Evolutionary conservation across 345 rosid genomes (phyloP).

Genomic region (Nasturtium officinale): DNA sequence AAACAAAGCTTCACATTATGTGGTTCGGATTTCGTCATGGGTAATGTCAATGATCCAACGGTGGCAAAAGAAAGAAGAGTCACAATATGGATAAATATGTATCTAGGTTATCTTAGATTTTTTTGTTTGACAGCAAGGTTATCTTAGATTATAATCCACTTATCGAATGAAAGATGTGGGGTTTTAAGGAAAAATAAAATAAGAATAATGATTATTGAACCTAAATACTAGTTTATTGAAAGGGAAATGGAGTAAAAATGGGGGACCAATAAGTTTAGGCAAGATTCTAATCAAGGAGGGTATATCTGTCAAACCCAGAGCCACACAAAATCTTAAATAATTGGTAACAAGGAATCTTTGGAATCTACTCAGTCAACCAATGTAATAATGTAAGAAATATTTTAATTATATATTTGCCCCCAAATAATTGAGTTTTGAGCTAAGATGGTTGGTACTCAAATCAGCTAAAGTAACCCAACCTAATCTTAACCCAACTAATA

Average conservation of each 20-base stretch:
- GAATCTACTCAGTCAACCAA: constrained; percentile 42
- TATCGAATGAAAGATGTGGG: constrained; percentile 26
- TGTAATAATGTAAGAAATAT: constrained; percentile 30
- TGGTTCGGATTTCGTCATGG: constrained; percentile 26
- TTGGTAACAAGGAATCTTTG: constrained; percentile 46
- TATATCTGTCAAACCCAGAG: constrained; percentile 29
- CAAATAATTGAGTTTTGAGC: constrained; percentile 38
- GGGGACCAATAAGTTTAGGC: constrained; percentile 31
- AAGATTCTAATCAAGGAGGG: constrained; percentile 35
- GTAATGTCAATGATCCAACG: constrained; percentile 18
- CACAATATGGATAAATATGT: constrained; percentile 15
- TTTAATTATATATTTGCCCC: constrained; percentile 17
- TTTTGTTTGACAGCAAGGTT: too few relatives aligned
- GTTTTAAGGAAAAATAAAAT: background rate
- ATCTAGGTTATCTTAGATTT: constrained; percentile 25
- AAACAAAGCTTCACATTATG: constrained; percentile 17
- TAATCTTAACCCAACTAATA: constrained; percentile 11
- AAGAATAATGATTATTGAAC: constrained; percentile 15
- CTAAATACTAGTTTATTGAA: constrained; percentile 15
- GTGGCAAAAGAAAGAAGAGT: constrained; percentile 3
- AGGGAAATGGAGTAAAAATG: constrained; percentile 16
- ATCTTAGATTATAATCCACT: constrained; percentile 30
- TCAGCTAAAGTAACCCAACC: constrained; percentile 27
- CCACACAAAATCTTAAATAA: constrained; percentile 27
- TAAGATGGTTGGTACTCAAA: constrained; percentile 32